Evolutionary conservation across 148 eudicot species (phyloP).

Genomic region (Tetragonia tetragonoides): DNA sequence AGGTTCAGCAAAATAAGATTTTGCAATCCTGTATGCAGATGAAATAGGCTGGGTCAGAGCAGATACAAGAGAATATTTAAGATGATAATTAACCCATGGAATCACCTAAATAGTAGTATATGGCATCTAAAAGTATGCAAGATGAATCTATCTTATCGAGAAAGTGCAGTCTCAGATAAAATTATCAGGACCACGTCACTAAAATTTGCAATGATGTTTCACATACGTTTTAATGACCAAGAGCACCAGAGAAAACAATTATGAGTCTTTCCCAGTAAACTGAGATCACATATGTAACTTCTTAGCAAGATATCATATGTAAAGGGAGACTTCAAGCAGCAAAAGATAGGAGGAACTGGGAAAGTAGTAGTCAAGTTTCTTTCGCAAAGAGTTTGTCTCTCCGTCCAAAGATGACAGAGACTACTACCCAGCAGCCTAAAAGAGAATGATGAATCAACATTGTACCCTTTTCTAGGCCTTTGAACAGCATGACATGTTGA

Average conservation of each 20-base stretch:
- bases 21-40: slow-evolving; percentile 29
- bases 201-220: neutral
- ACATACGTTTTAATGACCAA: neutral
- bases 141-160: neutral
- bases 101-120: slow-evolving; percentile 7
- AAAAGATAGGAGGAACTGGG: neutral
- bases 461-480: neutral
- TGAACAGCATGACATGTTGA: neutral
- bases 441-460: neutral
- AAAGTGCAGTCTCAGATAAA: neutral
- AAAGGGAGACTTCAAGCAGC: neutral
- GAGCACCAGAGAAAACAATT: neutral
- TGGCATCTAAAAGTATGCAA: neutral
- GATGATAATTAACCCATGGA: neutral
- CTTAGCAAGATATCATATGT: neutral
- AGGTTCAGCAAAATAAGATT: slow-evolving; percentile 37
- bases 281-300: neutral
- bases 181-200: neutral
- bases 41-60: neutral
- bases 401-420: neutral
- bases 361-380: too few relatives aligned
- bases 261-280: neutral
- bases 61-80: neutral
- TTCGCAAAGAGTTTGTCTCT: neutral
- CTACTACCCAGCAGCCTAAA: neutral